phyloP scores from a whole-genome alignment of 306 rosid genomes.

The Gastrolobium bilobum region DNA sequence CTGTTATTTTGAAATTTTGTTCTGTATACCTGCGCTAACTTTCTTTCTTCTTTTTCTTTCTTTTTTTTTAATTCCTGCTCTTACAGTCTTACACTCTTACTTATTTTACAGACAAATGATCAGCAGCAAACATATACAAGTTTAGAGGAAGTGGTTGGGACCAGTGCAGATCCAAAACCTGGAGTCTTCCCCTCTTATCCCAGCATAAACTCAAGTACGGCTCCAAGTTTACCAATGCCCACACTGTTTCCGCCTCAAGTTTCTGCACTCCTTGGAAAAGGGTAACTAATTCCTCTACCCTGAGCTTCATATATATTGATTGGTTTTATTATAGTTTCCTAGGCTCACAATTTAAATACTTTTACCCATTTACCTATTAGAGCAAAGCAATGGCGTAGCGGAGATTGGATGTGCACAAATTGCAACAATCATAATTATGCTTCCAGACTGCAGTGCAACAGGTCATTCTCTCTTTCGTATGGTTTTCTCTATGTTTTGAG shows the following conservation, averaged over 20 bases:
- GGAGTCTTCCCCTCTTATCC: slow-evolving; percentile 59
- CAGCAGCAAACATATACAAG: slow-evolving; percentile 61
- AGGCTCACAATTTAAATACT: slow-evolving; percentile 34
- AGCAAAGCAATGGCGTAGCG: slow-evolving; percentile 94
- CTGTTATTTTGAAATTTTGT: background rate
- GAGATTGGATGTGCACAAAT: slow-evolving; percentile 98
- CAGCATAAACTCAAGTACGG: slow-evolving; percentile 51
- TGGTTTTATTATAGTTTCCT: slow-evolving; percentile 31
- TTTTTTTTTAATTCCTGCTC: background rate
- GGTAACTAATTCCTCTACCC: slow-evolving; percentile 64
- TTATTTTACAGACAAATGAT: slow-evolving; percentile 64
- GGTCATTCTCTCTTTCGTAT: slow-evolving; percentile 59
- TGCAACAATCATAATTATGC: slow-evolving; percentile 98
- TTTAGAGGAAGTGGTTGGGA: slow-evolving; percentile 65
- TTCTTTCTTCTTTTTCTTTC: background rate
- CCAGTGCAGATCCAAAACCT: slow-evolving; percentile 62
- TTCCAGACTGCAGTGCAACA: slow-evolving; percentile 88
- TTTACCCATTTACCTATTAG: slow-evolving; percentile 57
- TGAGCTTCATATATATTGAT: slow-evolving; percentile 3
- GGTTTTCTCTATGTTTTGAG: slow-evolving; percentile 6
- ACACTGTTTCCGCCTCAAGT: slow-evolving; percentile 68
- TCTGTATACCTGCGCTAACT: background rate
- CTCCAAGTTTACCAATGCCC: slow-evolving; percentile 67
- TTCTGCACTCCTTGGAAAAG: slow-evolving; percentile 81
- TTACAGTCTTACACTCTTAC: slow-evolving; percentile 6